phyloP scores from a whole-genome alignment of 148 eudicot genomes.

The Rhododendron simsii region DNA sequence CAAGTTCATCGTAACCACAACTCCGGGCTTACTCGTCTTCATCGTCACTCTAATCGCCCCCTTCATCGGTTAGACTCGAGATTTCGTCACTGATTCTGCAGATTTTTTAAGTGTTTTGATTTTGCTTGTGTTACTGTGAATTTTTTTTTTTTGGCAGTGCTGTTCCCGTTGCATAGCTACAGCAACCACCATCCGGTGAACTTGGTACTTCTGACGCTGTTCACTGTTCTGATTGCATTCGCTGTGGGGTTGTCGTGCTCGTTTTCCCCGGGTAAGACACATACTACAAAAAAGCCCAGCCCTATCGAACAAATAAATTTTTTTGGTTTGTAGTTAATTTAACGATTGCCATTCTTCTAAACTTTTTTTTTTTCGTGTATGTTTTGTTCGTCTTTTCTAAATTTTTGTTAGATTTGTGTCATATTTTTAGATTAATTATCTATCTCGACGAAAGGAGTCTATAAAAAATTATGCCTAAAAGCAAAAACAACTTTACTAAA shows the following conservation, averaged over 20 bases:
- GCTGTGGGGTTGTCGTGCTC: not conserved
- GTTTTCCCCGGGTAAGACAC: not conserved
- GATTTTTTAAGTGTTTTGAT: too few species aligned
- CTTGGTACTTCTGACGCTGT: not conserved
- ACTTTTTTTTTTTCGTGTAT: not conserved
- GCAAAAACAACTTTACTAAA: too few species aligned
- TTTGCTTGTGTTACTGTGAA: not conserved
- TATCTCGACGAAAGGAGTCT: fast-evolving
- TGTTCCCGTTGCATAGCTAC: too few species aligned
- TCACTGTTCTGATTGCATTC: not conserved
- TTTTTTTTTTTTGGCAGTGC: not conserved
- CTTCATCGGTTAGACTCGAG: too few species aligned
- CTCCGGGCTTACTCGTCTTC: too few species aligned
- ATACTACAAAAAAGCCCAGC: not conserved
- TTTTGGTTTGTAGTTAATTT: too few species aligned
- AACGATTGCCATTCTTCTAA: not conserved
- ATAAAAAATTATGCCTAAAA: too few species aligned
- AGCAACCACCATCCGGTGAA: not conserved
- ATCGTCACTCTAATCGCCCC: too few species aligned
- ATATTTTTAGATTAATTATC: too few species aligned
- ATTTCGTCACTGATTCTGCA: too few species aligned
- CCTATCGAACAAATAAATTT: too few species aligned
- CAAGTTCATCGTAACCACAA: too few species aligned
- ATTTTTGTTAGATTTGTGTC: not conserved
- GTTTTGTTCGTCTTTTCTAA: not conserved